These are phyloP conservation scores for Citrus trifoliata DNA, from an alignment of 345 rosid species.

Conservation along the genomic window DNA sequence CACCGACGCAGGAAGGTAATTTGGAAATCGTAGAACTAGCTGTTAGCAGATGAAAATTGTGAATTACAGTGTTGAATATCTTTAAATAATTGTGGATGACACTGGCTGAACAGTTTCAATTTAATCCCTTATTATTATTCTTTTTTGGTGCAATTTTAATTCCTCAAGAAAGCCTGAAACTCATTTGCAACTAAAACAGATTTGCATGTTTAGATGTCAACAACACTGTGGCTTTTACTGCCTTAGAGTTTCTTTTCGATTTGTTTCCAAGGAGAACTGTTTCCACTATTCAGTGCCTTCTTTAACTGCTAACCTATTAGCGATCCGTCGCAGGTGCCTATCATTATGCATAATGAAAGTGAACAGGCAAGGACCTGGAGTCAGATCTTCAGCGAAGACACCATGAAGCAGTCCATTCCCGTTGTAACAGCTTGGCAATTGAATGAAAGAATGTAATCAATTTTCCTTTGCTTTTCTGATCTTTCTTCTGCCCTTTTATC, in stretches of 20 bases:
- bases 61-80: neutral
- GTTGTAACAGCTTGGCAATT: slow-evolving; percentile 92
- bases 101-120: neutral
- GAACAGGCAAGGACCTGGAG: slow-evolving; percentile 88
- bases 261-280: neutral
- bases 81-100: neutral
- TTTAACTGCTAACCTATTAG: slow-evolving; percentile 8
- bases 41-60: neutral
- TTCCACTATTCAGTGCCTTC: neutral
- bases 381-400: slow-evolving; percentile 84
- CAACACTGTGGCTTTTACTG: neutral
- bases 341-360: slow-evolving; percentile 67
- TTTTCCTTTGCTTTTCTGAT: slow-evolving; percentile 1
- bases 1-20: slow-evolving; percentile 89
- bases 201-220: neutral
- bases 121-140: neutral
- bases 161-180: neutral
- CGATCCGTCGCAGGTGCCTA: slow-evolving; percentile 64
- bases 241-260: neutral
- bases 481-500: neutral
- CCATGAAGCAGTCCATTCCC: slow-evolving; percentile 73
- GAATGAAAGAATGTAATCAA: slow-evolving; percentile 88
- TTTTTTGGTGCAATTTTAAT: neutral
- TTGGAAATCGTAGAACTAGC: neutral
- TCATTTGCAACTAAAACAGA: neutral